phyloP scores from a whole-genome alignment of 164 flowering plant species.

The Stephania cephalantha region DNA sequence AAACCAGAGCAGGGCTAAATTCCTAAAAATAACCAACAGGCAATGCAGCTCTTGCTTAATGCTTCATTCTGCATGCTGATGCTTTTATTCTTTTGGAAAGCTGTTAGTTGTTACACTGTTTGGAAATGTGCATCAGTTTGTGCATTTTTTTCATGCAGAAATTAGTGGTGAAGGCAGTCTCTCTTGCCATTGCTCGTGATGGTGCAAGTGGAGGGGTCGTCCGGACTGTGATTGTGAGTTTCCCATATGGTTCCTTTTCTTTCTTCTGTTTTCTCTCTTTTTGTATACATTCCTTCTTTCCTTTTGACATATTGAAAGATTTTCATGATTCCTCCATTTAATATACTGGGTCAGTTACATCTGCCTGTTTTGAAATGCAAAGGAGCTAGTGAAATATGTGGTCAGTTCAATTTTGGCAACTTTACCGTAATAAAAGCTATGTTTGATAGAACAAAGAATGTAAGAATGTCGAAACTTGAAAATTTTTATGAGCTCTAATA shows the following conservation, averaged over 20 bases:
- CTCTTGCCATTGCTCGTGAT: slow-evolving; percentile 98
- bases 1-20: neutral
- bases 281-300: neutral
- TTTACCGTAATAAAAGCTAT: too few relatives aligned
- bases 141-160: slow-evolving; percentile 38
- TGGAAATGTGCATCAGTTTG: neutral
- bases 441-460: too few relatives aligned
- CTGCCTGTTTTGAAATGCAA: neutral
- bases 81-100: neutral
- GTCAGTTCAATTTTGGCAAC: too few relatives aligned
- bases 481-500: too few relatives aligned
- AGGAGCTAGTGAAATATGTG: too few relatives aligned
- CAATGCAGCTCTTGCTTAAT: neutral
- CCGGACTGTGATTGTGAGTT: slow-evolving; percentile 87
- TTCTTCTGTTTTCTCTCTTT: neutral
- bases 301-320: neutral
- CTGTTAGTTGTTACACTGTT: neutral
- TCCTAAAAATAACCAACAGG: neutral
- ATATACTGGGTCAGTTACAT: neutral
- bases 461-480: too few relatives aligned
- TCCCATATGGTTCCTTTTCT: neutral
- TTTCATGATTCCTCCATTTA: neutral
- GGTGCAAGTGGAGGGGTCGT: slow-evolving; percentile 99
- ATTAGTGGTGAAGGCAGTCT: slow-evolving; percentile 92
- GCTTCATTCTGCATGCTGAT: neutral